Evolutionary conservation across 768 basidiomycete species (phyloP), one percentile per base, ranked within the genome.

Genomic region (Tulasnella sp.): DNA sequence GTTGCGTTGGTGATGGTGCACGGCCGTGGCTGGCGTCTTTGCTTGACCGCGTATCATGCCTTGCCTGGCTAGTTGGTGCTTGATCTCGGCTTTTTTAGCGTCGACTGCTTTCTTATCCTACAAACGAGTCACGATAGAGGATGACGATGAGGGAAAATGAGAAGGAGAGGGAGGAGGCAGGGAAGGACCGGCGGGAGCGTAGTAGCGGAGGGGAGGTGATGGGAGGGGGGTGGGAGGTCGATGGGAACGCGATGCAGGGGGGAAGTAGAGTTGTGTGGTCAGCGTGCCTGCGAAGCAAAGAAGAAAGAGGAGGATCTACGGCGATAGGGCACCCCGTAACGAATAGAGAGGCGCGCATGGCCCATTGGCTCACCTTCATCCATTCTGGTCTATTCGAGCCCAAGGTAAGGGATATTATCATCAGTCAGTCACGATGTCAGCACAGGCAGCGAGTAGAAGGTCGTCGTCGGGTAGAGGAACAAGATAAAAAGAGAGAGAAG

Each of bases 31-130:
- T 16, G 32, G 68, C 19, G 32, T 62, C 32, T 72, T 74, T 6
- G 62, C 44, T 36, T 74, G 73, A 0, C 73, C 73, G 35, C 73
- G 71, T n/a, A 74, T 70, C 59, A 65, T 73, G 42, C 72, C 72
- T 73, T 73, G 72, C 37, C 35, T 70, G n/a, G 42, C 62, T n/a
- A 74, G 72, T n/a, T 72, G 73, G 0, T 74, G 36, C 47, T 74
- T 74, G 71, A 74, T 74, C 73, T 74, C 37, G 44, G 62, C 71
- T 39, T 63, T 63, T 47, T 72, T 72, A 34, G 37, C 62, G 42
- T 72, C 71, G n/a, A 72, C 71, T 29, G 62, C 64, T 39, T 72
- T 66, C 71, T 64, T 72, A 39, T 72, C 71, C 71, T 72, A 65
- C n/a, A n/a, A 8, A 19, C 34, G 64, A 65, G 34, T 65, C 64